Conservation (phyloP, 192 early-diverging fungal species). For the Backusella luteola region DNA sequence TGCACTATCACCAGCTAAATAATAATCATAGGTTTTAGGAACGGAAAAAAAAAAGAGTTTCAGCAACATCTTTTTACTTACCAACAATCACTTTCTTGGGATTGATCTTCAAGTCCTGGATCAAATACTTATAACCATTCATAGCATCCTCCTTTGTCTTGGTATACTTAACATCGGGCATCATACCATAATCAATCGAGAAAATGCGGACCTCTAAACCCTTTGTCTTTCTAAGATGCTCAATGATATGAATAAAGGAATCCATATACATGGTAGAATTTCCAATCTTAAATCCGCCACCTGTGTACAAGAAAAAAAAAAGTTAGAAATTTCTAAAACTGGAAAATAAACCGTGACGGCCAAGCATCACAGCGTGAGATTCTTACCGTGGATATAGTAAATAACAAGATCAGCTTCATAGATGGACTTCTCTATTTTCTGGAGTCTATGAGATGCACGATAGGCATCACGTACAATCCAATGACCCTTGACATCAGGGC, state of each 20-base stretch:
- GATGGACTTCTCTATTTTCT: background rate
- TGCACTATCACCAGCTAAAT: conserved; percentile 16
- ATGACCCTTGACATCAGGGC: background rate
- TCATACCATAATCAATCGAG: conserved; percentile 7
- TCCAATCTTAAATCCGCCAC: conserved; percentile 20
- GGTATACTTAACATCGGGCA: background rate
- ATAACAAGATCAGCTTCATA: conserved; percentile 11
- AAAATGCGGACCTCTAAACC: conserved; percentile 1
- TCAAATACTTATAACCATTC: conserved; percentile 11
- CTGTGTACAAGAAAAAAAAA: background rate
- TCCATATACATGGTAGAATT: conserved; percentile 14
- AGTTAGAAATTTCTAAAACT: background rate
- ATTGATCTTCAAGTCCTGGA: conserved; percentile 10
- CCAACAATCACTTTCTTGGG: conserved; percentile 19
- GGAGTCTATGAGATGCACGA: background rate
- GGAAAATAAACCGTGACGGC: background rate
- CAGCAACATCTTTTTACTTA: background rate
- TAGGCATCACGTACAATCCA: conserved; percentile 7
- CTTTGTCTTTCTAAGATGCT: background rate
- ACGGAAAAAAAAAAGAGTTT: background rate
- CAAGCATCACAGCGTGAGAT: background rate
- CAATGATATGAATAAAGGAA: conserved; percentile 14
- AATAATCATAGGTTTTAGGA: background rate
- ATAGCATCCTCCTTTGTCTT: conserved; percentile 9
- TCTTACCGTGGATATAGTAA: conserved; percentile 19